phyloP scores from a whole-genome alignment of 768 basidiomycete genomes.

The Lactifluus piperatus region DNA sequence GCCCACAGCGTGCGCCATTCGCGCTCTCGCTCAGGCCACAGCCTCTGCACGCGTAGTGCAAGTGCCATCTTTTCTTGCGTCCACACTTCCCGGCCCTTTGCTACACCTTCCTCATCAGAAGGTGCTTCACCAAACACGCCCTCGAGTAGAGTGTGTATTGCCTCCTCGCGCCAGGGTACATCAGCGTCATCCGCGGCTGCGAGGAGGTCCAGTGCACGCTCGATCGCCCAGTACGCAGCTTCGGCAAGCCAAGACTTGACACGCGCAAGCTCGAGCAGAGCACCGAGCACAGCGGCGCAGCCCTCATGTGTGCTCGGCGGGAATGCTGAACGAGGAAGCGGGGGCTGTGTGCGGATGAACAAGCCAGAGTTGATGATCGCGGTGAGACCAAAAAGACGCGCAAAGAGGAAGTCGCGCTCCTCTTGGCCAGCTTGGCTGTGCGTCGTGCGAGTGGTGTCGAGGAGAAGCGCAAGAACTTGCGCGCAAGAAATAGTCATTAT shows the following conservation, averaged over 20 bases:
- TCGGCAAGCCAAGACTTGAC: conserved; percentile 89
- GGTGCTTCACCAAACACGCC: conserved; percentile 41
- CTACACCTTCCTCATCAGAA: background rate
- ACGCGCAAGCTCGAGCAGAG: conserved; percentile 63
- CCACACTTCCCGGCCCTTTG: conserved; percentile 43
- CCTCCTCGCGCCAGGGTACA: conserved; percentile 65
- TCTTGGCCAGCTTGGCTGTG: conserved; percentile 84
- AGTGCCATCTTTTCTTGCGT: conserved; percentile 85
- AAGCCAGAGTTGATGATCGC: conserved; percentile 81
- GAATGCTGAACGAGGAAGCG: conserved; percentile 47
- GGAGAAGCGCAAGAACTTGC: conserved; percentile 68
- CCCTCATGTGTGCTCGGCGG: conserved; percentile 47
- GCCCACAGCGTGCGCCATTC: conserved; percentile 53
- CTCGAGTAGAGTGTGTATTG: conserved; percentile 41
- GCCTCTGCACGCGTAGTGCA: conserved; percentile 56
- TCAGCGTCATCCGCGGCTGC: conserved; percentile 34
- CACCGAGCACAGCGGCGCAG: conserved; percentile 48
- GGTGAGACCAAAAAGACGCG: conserved; percentile 83
- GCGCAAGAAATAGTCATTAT: conserved; percentile 68
- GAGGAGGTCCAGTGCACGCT: conserved; percentile 53
- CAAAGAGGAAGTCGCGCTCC: conserved; percentile 87
- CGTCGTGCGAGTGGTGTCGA: conserved; percentile 60
- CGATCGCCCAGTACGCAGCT: conserved; percentile 80
- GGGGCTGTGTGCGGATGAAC: conserved; percentile 51
- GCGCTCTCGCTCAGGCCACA: conserved; percentile 45